Evolutionary conservation across 495 filamentous ascomycete species (phyloP).

Genomic region (Parachaetomium inaequale): DNA sequence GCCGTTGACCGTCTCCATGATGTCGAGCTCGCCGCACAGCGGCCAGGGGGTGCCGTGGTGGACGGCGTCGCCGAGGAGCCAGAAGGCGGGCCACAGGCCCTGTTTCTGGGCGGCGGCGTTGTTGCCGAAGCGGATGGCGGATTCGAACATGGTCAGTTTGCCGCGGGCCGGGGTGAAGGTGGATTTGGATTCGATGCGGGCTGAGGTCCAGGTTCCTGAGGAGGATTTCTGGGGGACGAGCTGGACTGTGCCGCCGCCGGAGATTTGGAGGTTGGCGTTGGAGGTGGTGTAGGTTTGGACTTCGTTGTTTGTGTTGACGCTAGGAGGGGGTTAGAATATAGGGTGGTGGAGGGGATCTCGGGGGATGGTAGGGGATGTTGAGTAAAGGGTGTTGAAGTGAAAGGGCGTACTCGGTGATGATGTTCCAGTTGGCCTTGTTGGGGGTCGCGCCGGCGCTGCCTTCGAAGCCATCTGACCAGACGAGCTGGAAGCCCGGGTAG

Average conservation of each 20-base stretch:
- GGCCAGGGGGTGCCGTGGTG: conserved; percentile 50
- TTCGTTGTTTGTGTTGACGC: conserved; percentile 44
- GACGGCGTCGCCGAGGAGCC: conserved; percentile 50
- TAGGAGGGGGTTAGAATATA: conserved; percentile 11
- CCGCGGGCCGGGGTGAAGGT: conserved; percentile 43
- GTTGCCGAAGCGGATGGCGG: conserved; percentile 42
- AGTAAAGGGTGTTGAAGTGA: neutral
- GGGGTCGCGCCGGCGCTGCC: conserved; percentile 25
- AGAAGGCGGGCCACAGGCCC: conserved; percentile 55
- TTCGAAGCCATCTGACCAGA: conserved; percentile 32
- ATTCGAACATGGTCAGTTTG: conserved; percentile 40
- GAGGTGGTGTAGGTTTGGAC: conserved; percentile 42
- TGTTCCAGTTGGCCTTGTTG: conserved; percentile 35
- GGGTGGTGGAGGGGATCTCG: neutral
- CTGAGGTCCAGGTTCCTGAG: conserved; percentile 47
- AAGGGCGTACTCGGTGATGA: conserved; percentile 30
- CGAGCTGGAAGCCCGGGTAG: conserved; percentile 26
- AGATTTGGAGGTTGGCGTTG: conserved; percentile 45
- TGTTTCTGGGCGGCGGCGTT: conserved; percentile 34
- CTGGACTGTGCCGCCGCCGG: conserved; percentile 45
- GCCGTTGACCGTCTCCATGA: conserved; percentile 52
- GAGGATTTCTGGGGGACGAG: conserved; percentile 41
- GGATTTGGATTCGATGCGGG: conserved; percentile 44
- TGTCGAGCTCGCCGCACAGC: conserved; percentile 50
- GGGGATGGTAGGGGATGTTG: neutral